Evolutionary conservation across 73 alveolate genomes (phyloP).

Genomic region (Effrenium voratum): DNA sequence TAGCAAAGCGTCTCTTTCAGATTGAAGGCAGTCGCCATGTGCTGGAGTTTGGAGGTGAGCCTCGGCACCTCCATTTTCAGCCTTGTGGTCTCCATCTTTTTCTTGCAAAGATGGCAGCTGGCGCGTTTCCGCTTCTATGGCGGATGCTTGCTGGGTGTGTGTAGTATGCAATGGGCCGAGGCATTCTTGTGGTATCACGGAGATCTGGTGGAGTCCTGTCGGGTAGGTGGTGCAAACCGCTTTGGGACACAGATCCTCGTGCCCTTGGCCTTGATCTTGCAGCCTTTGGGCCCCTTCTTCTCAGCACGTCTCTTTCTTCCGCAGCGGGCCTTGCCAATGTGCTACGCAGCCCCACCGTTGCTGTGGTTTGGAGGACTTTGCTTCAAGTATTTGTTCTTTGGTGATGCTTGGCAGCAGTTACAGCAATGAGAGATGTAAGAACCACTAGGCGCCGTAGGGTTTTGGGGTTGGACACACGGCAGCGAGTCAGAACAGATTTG

Average conservation of each 20-base stretch:
- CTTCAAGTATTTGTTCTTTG: neutral
- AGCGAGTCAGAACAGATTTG: too few species aligned
- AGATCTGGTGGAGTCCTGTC: neutral
- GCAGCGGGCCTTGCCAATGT: neutral
- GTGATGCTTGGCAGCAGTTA: neutral
- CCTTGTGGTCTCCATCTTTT: neutral
- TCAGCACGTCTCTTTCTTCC: neutral
- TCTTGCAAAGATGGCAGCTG: neutral
- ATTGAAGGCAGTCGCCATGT: neutral
- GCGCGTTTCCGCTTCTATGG: neutral
- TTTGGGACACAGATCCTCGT: neutral
- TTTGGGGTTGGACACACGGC: neutral
- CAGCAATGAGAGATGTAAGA: neutral
- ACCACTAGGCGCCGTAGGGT: neutral
- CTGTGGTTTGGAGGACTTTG: neutral
- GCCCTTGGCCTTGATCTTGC: neutral
- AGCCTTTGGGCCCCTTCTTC: neutral
- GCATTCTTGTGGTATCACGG: neutral
- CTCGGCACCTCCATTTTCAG: neutral
- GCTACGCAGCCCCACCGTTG: neutral
- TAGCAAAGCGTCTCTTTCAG: neutral
- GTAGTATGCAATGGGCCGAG: neutral
- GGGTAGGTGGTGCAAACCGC: neutral
- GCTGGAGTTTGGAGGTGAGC: neutral
- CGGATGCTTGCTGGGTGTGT: neutral